These are phyloP conservation scores for Arabidopsis arenosa DNA, from an alignment of 345 rosid species.

Conservation along the genomic window DNA sequence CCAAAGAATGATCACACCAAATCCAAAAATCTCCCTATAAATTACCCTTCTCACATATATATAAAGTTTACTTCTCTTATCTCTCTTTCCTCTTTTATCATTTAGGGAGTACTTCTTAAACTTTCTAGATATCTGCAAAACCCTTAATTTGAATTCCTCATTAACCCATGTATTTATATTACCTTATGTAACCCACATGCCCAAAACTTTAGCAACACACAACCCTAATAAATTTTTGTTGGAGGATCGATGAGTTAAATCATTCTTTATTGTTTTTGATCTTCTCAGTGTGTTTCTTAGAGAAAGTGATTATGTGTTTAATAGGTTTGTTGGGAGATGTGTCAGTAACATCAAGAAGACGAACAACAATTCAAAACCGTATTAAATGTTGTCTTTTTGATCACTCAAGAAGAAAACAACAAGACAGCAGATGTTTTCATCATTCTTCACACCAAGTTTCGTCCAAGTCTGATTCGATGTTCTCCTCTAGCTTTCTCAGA, in stretches of 20 bases:
- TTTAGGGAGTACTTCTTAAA: background rate
- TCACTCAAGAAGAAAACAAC: conserved; percentile 59
- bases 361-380: conserved; percentile 44
- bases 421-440: conserved; percentile 45
- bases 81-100: conserved; percentile 13
- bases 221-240: conserved; percentile 43
- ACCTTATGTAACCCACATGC: conserved; percentile 65
- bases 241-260: conserved; percentile 34
- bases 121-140: conserved; percentile 17
- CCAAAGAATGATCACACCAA: conserved; percentile 42
- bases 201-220: conserved; percentile 60
- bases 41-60: conserved; percentile 19
- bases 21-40: conserved; percentile 35
- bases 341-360: conserved; percentile 50
- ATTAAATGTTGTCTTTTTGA: conserved; percentile 60
- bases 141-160: conserved; percentile 49
- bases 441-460: conserved; percentile 47
- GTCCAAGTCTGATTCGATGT: conserved; percentile 48
- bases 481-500: conserved; percentile 51
- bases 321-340: conserved; percentile 50
- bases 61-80: conserved; percentile 21
- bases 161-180: conserved; percentile 56
- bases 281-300: conserved; percentile 44
- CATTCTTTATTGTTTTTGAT: conserved; percentile 34
- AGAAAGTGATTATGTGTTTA: conserved; percentile 48